These are phyloP conservation scores for Thermochaetoides thermophila DNA, from an alignment of 495 filamentous ascomycete genomes.

Conservation along the genomic window DNA sequence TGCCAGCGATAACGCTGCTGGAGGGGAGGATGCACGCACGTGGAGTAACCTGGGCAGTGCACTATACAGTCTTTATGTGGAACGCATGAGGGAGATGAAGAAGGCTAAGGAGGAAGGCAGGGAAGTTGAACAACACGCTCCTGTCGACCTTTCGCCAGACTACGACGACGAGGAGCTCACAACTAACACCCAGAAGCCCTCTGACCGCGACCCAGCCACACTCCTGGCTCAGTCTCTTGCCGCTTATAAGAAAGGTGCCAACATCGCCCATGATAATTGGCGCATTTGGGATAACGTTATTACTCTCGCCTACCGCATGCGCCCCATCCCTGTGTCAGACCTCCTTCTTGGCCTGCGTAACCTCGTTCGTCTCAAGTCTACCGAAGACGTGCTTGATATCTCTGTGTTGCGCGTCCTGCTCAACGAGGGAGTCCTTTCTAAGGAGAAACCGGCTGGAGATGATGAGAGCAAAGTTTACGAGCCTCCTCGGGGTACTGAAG, in stretches of 20 bases:
- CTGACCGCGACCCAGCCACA: slow-evolving; percentile 33
- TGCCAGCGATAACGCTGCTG: slow-evolving; percentile 38
- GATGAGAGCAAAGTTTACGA: slow-evolving; percentile 25
- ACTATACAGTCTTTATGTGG: slow-evolving; percentile 34
- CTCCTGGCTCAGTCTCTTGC: slow-evolving; percentile 58
- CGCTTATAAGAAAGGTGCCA: slow-evolving; percentile 72
- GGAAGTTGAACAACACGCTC: background rate
- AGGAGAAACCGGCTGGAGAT: slow-evolving; percentile 14
- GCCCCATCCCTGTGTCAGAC: slow-evolving; percentile 58
- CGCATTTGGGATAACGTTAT: slow-evolving; percentile 94
- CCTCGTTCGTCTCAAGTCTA: slow-evolving; percentile 58
- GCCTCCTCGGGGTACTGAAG: slow-evolving; percentile 30
- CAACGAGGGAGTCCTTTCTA: slow-evolving; percentile 42
- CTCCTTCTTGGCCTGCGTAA: slow-evolving; percentile 55
- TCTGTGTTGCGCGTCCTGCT: slow-evolving; percentile 58
- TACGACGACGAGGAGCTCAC: slow-evolving; percentile 7
- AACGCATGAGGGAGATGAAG: slow-evolving; percentile 26
- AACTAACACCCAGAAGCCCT: background rate
- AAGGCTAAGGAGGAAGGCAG: slow-evolving; percentile 16
- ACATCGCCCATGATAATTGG: slow-evolving; percentile 65
- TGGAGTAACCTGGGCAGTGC: slow-evolving; percentile 92
- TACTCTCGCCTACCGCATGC: slow-evolving; percentile 62
- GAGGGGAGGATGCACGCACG: slow-evolving; percentile 77
- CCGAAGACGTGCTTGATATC: slow-evolving; percentile 62
- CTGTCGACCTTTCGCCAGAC: slow-evolving; percentile 11